Conservation (phyloP, 805 yeast species). For the Candida odintsovae region DNA sequence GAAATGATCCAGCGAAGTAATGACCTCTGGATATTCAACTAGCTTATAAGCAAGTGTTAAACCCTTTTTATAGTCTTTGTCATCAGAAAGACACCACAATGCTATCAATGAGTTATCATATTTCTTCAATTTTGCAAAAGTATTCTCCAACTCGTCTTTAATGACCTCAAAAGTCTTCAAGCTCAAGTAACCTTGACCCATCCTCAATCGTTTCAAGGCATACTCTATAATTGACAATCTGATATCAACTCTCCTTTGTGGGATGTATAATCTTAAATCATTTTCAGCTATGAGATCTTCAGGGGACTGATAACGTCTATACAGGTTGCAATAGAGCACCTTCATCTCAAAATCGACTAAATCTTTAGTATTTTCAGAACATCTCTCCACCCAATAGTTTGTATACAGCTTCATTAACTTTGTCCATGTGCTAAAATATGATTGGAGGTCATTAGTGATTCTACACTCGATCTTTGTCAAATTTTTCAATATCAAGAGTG, state of each 20-base stretch:
- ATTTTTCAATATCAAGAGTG: not conserved
- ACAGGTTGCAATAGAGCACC: slow-evolving; percentile 2
- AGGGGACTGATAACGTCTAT: not conserved
- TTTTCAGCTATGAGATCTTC: slow-evolving; percentile 1
- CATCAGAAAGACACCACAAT: not conserved
- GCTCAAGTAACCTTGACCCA: not conserved
- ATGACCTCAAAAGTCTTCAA: slow-evolving; percentile 2
- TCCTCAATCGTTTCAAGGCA: not conserved
- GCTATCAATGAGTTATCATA: not conserved
- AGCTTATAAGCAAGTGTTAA: not conserved
- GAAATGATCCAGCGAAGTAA: not conserved
- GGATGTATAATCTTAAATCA: slow-evolving; percentile 1
- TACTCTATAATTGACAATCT: not conserved
- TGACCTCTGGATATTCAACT: not conserved
- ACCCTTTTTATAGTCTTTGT: not conserved
- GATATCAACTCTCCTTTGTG: not conserved
- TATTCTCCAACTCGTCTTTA: not conserved
- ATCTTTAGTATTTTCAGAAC: not conserved
- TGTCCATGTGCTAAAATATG: slow-evolving; percentile 4
- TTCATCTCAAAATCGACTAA: slow-evolving; percentile 3
- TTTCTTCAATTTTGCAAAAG: not conserved
- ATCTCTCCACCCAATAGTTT: not conserved
- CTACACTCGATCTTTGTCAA: not conserved
- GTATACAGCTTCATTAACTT: slow-evolving; percentile 3
- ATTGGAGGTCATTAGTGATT: not conserved